These are phyloP conservation scores for Gloeopeniophorella convolvens DNA, from an alignment of 768 basidiomycete species.

Conservation along the genomic window DNA sequence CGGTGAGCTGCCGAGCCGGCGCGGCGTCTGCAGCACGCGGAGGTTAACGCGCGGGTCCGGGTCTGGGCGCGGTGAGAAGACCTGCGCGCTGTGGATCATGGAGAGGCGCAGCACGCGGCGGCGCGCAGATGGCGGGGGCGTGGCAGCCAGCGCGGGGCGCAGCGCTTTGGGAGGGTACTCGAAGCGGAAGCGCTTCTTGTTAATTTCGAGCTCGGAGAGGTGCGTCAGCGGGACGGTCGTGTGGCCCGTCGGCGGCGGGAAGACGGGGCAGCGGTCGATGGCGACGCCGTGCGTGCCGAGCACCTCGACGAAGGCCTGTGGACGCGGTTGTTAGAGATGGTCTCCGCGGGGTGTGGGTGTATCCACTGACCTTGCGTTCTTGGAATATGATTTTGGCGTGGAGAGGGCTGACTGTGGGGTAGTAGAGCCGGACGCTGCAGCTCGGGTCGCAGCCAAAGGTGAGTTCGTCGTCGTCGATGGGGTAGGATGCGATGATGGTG, in stretches of 20 bases:
- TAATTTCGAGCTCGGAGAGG: constrained; percentile 60
- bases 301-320: constrained; percentile 62
- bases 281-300: constrained; percentile 49
- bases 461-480: constrained; percentile 60
- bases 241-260: constrained; percentile 34
- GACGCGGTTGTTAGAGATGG: background rate
- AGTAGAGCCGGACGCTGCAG: constrained; percentile 67
- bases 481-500: constrained; percentile 55
- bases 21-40: constrained; percentile 52
- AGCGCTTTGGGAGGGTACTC: constrained; percentile 70
- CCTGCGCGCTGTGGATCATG: constrained; percentile 69
- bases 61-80: constrained; percentile 62
- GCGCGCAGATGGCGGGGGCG: constrained; percentile 24
- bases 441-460: constrained; percentile 61
- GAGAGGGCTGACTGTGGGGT: constrained; percentile 50
- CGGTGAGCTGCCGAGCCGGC: constrained; percentile 26
- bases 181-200: constrained; percentile 65
- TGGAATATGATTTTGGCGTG: constrained; percentile 67
- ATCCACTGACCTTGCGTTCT: constrained; percentile 47
- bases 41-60: constrained; percentile 57
- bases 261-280: constrained; percentile 59
- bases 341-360: background rate
- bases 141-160: constrained; percentile 43
- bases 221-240: constrained; percentile 60
- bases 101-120: constrained; percentile 54